Evolutionary conservation across 345 rosid genomes (phyloP).

Genomic region (Syzygium aromaticum): DNA sequence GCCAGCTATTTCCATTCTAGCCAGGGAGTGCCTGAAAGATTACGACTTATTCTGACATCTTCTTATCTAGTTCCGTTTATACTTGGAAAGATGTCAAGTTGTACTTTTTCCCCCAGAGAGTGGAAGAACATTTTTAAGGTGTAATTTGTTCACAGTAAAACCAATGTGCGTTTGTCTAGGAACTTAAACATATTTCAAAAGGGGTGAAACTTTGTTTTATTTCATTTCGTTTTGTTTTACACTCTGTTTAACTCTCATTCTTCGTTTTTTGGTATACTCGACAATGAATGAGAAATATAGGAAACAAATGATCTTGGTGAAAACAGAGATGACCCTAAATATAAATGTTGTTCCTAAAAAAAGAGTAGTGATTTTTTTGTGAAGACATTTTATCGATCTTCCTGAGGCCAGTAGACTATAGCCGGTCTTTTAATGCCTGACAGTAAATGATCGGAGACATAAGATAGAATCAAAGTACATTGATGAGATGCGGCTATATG

Average conservation of each 20-base stretch:
- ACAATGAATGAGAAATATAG: not conserved
- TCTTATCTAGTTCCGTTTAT: not conserved
- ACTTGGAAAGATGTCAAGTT: not conserved
- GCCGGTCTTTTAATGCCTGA: not conserved
- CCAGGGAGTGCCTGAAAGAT: not conserved
- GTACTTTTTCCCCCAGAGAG: not conserved
- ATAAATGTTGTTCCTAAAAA: not conserved
- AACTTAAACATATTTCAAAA: not conserved
- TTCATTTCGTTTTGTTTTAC: not conserved
- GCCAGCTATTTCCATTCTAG: not conserved
- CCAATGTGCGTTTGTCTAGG: not conserved
- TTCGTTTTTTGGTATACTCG: not conserved
- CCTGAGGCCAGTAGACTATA: not conserved
- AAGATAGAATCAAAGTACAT: not conserved
- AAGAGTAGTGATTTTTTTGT: not conserved
- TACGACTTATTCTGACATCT: not conserved
- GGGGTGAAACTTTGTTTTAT: not conserved
- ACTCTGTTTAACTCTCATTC: not conserved
- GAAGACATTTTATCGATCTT: not conserved
- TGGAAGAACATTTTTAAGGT: not conserved
- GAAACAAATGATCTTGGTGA: not conserved
- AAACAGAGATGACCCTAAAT: not conserved
- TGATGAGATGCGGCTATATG: not conserved
- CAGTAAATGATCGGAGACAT: not conserved
- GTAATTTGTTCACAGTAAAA: not conserved